Base-by-base conservation (phyloP, 352 stramenopile genomes). In the Phytophthora litchii region DNA sequence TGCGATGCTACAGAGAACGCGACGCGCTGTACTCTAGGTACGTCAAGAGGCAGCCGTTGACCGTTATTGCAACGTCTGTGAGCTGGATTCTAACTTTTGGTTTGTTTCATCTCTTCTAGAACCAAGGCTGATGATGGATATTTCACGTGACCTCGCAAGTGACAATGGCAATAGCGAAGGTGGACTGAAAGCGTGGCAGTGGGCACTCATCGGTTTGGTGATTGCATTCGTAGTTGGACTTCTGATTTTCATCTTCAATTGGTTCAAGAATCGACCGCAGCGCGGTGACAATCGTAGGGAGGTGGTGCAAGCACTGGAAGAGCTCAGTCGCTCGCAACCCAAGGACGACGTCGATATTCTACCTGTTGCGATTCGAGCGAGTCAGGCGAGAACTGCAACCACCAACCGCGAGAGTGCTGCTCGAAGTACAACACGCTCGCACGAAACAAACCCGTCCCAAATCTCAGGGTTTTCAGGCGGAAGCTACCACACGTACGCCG, bases 401-500 rank as follows among this genome's bases (percentile, higher is more conserved):
- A 72, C 14, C 29, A 68, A 58, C 13, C 34, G 47, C 12, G 67
- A 63, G 32, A 60, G 62, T 50, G 54, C 44, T 6, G 68, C 67
- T 4, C 52, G 55, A 8, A 72, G 31, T 19, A 64, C 59, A 13
- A 49, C 47, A 8, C 40, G 54, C 20, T 65, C 71, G 14, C 53
- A 67, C 16, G 67, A 83, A 17, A 48, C 61, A 14, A 83, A 86
- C 29, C 50, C 61, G 35, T 86, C 74, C 13, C 65, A 76, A 16
- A 74, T 83, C 20, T 83, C 78, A 0, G 73, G 66, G 8, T 63
- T 74, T 23, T 74, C 76, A 2, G 64, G 69, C 1, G 53, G 49
- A 20, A 77, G 70, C 52, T 89, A 89, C 47, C 70, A 76, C 56
- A 80, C 67, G 20, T 71, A 79, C 46, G 54, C 51, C 16, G 57